Conservation (phyloP, 2,329 filamentous ascomycete genomes). For the Alternaria novae-zelandiae region DNA sequence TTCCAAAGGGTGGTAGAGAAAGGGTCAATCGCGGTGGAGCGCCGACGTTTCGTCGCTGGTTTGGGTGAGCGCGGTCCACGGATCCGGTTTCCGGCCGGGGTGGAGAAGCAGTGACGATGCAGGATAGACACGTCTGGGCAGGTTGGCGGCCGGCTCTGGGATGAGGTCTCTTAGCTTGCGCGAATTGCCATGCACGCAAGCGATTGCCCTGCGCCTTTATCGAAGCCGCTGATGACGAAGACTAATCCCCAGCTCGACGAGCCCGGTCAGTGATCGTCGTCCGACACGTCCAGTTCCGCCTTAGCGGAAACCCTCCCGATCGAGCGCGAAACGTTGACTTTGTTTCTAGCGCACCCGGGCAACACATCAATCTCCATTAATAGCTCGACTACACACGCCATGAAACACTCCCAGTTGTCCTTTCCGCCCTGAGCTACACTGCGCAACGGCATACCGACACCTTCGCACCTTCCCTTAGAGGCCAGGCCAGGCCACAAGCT, state of each 20-base stretch:
- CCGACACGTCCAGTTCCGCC: conserved; percentile 2
- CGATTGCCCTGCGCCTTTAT: background rate
- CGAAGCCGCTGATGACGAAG: background rate
- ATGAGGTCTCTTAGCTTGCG: background rate
- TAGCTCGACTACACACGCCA: background rate
- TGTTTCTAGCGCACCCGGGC: conserved; percentile 2
- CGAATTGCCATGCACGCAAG: background rate
- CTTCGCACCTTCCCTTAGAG: conserved; percentile 1
- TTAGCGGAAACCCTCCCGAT: conserved; percentile 3
- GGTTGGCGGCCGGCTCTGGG: background rate
- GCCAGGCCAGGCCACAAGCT: background rate
- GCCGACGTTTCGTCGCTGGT: conserved; percentile 14
- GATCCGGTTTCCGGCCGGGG: conserved; percentile 14
- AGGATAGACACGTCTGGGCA: conserved; percentile 4
- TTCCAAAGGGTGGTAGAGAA: conserved; percentile 6
- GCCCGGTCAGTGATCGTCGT: conserved; percentile 1
- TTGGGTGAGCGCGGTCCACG: conserved; percentile 18
- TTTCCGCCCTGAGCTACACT: background rate
- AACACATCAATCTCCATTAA: background rate
- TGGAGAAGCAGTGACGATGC: conserved; percentile 7
- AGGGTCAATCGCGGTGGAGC: conserved; percentile 7
- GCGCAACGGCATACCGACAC: background rate
- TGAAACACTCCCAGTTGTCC: conserved; percentile 4
- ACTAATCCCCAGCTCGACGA: background rate
- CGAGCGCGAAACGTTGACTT: conserved; percentile 8